Evolutionary conservation across 1,284 basidiomycete species (phyloP).

Genomic region (Ceratobasidium sp.): DNA sequence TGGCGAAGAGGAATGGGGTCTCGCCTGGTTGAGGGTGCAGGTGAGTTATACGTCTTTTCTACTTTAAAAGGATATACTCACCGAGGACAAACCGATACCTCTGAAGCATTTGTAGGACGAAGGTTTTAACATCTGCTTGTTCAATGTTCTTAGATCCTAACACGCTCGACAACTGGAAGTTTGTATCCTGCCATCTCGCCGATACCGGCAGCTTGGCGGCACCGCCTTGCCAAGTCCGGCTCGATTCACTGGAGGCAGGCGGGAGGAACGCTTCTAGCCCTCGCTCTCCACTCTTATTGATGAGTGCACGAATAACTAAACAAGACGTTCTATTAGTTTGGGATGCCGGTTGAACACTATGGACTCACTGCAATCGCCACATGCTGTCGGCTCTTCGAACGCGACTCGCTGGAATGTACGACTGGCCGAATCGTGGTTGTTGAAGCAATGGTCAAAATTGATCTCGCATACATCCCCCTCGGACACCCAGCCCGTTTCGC

Average conservation of each 20-base stretch:
- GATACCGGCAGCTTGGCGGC: conserved; percentile 35
- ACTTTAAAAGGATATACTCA: conserved; percentile 7
- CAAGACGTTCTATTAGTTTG: background rate
- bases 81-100: conserved; percentile 46
- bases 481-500: conserved; percentile 19
- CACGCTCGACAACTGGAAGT: conserved; percentile 35
- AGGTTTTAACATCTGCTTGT: conserved; percentile 31
- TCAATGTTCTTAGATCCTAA: background rate
- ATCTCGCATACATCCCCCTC: conserved; percentile 28
- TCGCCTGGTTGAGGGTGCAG: background rate
- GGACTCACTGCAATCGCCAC: conserved; percentile 37
- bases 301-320: conserved; percentile 42
- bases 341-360: background rate
- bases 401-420: conserved; percentile 31
- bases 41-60: background rate
- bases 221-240: background rate
- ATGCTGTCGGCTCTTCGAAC: conserved; percentile 28
- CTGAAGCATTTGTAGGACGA: conserved; percentile 40
- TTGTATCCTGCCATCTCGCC: conserved; percentile 37
- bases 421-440: conserved; percentile 24
- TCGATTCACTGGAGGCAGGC: background rate
- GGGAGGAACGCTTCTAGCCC: conserved; percentile 44
- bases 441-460: conserved; percentile 6
- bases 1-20: conserved; percentile 34
- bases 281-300: conserved; percentile 33